These are phyloP conservation scores for Colletotrichum cereale DNA, from an alignment of 2,329 filamentous ascomycete genomes.

Conservation along the genomic window DNA sequence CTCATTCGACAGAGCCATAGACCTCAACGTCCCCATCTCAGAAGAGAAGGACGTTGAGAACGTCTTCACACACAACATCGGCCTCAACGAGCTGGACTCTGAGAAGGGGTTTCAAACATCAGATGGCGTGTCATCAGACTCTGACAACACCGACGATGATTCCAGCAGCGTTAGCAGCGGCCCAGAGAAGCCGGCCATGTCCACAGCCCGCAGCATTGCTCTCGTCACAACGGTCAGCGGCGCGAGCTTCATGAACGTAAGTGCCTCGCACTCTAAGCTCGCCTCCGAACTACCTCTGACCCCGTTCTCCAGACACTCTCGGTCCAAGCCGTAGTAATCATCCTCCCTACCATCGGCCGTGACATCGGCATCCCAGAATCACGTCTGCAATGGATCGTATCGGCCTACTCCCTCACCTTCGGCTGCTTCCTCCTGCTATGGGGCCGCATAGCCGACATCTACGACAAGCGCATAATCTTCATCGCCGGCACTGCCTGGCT, in stretches of 20 bases:
- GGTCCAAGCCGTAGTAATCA: conserved; percentile 70
- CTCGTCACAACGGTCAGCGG: conserved; percentile 67
- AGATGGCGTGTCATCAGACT: background rate
- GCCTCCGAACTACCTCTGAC: background rate
- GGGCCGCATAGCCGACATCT: conserved; percentile 76
- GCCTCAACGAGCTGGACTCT: conserved; percentile 5
- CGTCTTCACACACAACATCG: conserved; percentile 14
- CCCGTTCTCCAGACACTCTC: conserved; percentile 62
- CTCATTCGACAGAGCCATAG: conserved; percentile 2
- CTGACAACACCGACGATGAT: conserved; percentile 41
- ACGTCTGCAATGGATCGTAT: conserved; percentile 75
- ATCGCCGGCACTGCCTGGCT: conserved; percentile 74
- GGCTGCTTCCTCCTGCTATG: conserved; percentile 77
- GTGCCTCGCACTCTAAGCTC: conserved; percentile 23
- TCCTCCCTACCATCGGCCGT: conserved; percentile 71
- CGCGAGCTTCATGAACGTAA: conserved; percentile 68
- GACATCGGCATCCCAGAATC: conserved; percentile 68
- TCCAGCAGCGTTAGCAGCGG: conserved; percentile 25
- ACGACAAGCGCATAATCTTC: conserved; percentile 75
- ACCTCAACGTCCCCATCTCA: background rate
- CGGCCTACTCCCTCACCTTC: conserved; percentile 74
- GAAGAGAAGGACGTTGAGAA: conserved; percentile 30
- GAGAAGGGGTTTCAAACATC: conserved; percentile 15
- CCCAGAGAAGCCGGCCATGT: conserved; percentile 52
- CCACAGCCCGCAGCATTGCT: conserved; percentile 65